Conservation (phyloP, 2,329 filamentous ascomycete genomes). For the Geosmithia morbida region DNA sequence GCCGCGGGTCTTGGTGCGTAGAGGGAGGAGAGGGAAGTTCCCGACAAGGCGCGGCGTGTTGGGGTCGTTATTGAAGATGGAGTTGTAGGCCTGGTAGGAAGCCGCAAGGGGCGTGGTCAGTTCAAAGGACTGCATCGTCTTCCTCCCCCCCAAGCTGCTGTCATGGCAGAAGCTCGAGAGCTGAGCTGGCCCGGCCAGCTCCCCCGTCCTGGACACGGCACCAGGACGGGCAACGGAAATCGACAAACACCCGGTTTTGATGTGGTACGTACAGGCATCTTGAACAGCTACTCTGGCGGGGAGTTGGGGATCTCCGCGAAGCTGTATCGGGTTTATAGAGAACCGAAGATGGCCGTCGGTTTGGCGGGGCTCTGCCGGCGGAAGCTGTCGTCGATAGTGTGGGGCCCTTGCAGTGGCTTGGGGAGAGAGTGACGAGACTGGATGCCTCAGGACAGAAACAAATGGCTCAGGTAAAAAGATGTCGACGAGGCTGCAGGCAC, state of each 20-base stretch:
- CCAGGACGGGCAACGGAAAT: background rate
- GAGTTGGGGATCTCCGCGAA: slow-evolving; percentile 2
- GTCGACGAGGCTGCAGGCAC: background rate
- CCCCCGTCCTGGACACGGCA: background rate
- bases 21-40: slow-evolving; percentile 88
- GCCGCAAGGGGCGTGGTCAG: too few relatives aligned
- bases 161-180: background rate
- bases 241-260: too few relatives aligned
- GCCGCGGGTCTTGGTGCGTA: slow-evolving; percentile 90
- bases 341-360: slow-evolving; percentile 5
- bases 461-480: background rate
- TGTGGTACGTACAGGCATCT: slow-evolving; percentile 29
- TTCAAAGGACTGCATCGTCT: too few relatives aligned
- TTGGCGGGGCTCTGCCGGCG: slow-evolving; percentile 12
- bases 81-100: slow-evolving; percentile 92
- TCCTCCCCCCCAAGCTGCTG: too few relatives aligned
- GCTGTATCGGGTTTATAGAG: background rate
- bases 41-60: slow-evolving; percentile 49
- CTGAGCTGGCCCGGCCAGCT: background rate
- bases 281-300: slow-evolving; percentile 12
- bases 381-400: slow-evolving; percentile 17
- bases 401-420: slow-evolving; percentile 7
- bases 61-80: slow-evolving; percentile 82
- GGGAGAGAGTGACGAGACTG: background rate
- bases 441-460: background rate